These are phyloP conservation scores for Saccharum spontaneum DNA, from an alignment of 176 grass and related monocot species.

Conservation along the genomic window DNA sequence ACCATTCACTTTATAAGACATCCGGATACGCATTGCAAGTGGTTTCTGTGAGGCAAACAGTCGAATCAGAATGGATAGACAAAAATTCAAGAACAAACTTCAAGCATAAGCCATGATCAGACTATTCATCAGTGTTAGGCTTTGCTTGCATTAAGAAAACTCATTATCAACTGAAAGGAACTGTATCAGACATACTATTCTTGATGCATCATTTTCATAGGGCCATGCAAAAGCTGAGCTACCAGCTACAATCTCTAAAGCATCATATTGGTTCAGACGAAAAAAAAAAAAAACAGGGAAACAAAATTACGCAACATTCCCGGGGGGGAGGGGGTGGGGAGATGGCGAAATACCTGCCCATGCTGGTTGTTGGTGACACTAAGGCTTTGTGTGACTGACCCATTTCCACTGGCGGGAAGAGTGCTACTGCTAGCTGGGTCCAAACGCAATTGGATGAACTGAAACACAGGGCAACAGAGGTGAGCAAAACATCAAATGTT, in stretches of 20 bases:
- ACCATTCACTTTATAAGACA: constrained; percentile 90
- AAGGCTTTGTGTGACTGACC: constrained; percentile 73
- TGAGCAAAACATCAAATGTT: neutral
- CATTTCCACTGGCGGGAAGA: constrained; percentile 70
- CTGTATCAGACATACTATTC: neutral
- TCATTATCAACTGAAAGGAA: neutral
- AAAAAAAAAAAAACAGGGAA: neutral
- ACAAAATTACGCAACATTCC: neutral
- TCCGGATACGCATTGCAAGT: constrained; percentile 78
- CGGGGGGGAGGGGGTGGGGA: neutral
- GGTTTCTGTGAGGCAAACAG: constrained; percentile 61
- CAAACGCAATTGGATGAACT: constrained; percentile 87
- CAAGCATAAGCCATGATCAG: constrained; percentile 20
- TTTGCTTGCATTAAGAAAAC: neutral
- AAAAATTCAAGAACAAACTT: neutral
- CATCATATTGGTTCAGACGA: neutral
- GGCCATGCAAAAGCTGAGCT: neutral
- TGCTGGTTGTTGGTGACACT: constrained; percentile 85
- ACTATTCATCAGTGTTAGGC: neutral
- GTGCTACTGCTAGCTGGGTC: constrained; percentile 84
- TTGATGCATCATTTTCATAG: constrained; percentile 27
- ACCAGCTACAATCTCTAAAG: constrained; percentile 13
- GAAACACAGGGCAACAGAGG: constrained; percentile 32
- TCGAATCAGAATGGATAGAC: neutral
- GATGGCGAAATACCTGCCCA: constrained; percentile 70